A percentile compares a stretch with the other conserved stretches of the same genome.
phyloP scores from a whole-genome alignment of 2,329 filamentous ascomycete genomes.

The Dactylellina haptotyla region DNA sequence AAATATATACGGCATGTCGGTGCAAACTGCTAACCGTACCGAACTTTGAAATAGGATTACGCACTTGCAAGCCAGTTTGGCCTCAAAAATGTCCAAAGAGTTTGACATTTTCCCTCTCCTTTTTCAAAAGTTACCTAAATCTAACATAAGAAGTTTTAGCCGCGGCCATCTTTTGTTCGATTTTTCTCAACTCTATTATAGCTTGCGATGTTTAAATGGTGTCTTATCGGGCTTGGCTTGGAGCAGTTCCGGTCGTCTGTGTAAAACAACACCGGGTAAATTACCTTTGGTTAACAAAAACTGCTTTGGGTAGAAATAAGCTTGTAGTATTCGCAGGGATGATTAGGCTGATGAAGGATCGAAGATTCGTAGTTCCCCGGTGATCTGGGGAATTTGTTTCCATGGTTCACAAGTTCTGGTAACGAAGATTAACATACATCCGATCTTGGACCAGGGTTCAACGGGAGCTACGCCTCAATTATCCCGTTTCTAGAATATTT shows the following conservation, averaged over 20 bases:
- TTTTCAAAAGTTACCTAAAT: not conserved
- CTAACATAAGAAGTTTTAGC: not conserved
- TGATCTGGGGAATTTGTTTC: not conserved
- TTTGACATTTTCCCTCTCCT: not conserved
- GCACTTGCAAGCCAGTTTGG: not conserved
- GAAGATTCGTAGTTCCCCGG: not conserved
- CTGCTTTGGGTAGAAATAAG: too few relatives aligned
- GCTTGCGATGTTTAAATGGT: not conserved
- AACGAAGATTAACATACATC: not conserved
- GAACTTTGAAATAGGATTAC: not conserved
- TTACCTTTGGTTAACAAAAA: not conserved
- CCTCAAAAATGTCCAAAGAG: not conserved
- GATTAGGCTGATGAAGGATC: not conserved
- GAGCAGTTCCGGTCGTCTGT: slow-evolving; percentile 3
- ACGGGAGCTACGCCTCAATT: too few relatives aligned
- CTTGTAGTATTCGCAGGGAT: too few relatives aligned
- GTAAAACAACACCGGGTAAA: not conserved
- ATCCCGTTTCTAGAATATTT: too few relatives aligned
- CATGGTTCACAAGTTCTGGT: slow-evolving; percentile 11
- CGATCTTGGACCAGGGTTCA: too few relatives aligned
- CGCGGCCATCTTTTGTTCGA: not conserved
- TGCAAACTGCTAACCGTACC: not conserved
- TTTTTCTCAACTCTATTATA: not conserved
- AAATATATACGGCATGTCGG: not conserved
- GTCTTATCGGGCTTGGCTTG: not conserved